Evolutionary conservation across 148 eudicot genomes (phyloP), one percentile per base, ranked within the genome.

Genomic region (Heliosperma pusillum): DNA sequence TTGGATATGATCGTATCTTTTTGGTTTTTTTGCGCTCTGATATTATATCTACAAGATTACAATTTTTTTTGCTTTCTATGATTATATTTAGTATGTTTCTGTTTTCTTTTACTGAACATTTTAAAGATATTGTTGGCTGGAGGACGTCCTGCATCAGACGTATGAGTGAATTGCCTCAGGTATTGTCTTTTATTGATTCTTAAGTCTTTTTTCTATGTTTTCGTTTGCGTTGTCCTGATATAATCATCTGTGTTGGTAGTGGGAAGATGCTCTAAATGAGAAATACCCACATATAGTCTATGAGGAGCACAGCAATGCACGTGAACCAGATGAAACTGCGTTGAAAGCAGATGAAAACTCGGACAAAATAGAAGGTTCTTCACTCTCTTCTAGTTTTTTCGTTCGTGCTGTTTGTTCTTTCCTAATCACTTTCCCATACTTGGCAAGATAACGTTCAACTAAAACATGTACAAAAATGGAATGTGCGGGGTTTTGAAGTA

Each of bases 1-100:
- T 86, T 79, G 94, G 87, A 77, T 86, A 88, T 80, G 99, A 96
- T 80, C 97, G 99, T 92, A 96, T 96, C 97, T 93, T 84, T 59
- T 79, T 4, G 15, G 6, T 44, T 93, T 84, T 55, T 78, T 2
- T 21, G 5, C 26, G 42, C 19, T 36, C n/a, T 45, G 55, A 27
- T 22, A 66, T 65, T 50, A 26, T 24, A 26, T 64, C 33, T 59
- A 71, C 47, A 21, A 6, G 55, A 11, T 17, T 50, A 15, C 55
- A 50, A 50, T 50, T 17, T 50, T 42, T 59, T 16, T 33, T 52
- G 21, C 57, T 4, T 27, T 33, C 16, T 4, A 61, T 53, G 45
- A 61, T 42, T 61, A 19, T 65, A 15, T 47, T 16, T 12, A 3
- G 61, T 30, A 24, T 13, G n/a, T 20, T 69, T 70, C 70, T 80